Percentiles rank a stretch among this genome's conserved stretches.
Evolutionary conservation across 208 protist genomes (phyloP).

Genomic region (Acanthamoeba quina): DNA sequence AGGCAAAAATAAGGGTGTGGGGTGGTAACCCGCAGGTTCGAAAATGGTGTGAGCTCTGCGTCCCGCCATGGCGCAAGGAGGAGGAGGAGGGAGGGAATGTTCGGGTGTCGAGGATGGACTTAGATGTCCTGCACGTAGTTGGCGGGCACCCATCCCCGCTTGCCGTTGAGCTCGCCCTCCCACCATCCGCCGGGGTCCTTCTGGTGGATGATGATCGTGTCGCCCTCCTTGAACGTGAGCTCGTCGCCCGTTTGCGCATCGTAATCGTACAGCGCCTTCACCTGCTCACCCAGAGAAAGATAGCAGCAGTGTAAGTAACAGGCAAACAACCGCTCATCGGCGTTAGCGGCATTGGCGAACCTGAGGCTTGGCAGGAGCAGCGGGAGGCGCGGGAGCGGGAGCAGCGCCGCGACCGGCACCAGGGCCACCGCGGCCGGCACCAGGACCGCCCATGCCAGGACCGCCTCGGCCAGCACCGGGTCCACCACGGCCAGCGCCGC

Average conservation of each 20-base stretch:
- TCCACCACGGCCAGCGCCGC: constrained; percentile 12
- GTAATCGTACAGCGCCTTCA: constrained; percentile 87
- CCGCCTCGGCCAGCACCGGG: neutral
- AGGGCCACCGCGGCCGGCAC: constrained; percentile 31
- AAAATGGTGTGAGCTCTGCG: no score
- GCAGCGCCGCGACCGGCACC: neutral
- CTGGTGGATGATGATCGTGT: constrained; percentile 82
- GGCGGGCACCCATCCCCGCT: constrained; percentile 83
- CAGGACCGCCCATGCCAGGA: constrained; percentile 9
- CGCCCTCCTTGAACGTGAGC: constrained; percentile 86
- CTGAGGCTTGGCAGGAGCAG: constrained; percentile 63
- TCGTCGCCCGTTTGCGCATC: constrained; percentile 81
- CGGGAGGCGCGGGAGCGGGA: neutral
- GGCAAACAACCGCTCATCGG: no score
- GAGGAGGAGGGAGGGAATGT: no score
- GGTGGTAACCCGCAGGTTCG: no score
- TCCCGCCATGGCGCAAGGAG: no score
- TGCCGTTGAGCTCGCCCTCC: constrained; percentile 83
- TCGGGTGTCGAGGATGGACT: no score
- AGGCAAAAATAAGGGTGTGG: no score
- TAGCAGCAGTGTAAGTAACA: no score
- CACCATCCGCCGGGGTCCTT: constrained; percentile 87
- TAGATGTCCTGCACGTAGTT: constrained; percentile 82
- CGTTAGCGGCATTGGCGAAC: constrained; percentile 15
- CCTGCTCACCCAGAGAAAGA: neutral